Evolutionary conservation across 1,284 basidiomycete species (phyloP).

Genomic region (Irpex rosettiformis): DNA sequence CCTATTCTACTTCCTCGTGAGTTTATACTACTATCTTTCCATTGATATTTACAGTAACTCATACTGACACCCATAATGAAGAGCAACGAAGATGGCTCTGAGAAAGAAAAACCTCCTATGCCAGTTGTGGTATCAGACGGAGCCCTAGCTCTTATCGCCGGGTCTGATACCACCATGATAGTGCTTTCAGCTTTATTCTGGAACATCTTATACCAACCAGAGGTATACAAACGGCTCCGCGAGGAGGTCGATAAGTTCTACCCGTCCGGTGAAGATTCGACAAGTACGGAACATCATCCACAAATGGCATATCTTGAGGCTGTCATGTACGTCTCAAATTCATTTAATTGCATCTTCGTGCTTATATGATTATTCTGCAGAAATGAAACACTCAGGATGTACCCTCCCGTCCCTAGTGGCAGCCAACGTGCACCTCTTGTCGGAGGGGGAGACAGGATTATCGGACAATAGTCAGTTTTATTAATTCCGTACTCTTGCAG

Average conservation of each 20-base stretch:
- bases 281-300: conserved; percentile 12
- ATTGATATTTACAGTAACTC: conserved; percentile 6
- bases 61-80: conserved; percentile 23
- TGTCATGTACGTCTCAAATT: conserved; percentile 13
- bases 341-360: background rate
- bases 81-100: conserved; percentile 45
- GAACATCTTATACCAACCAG: conserved; percentile 42
- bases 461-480: conserved; percentile 26
- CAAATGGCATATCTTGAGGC: conserved; percentile 25
- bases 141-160: conserved; percentile 49
- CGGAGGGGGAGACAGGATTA: conserved; percentile 17
- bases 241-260: conserved; percentile 43
- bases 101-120: conserved; percentile 33
- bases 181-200: conserved; percentile 43
- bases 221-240: conserved; percentile 41
- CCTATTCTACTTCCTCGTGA: conserved; percentile 36
- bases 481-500: background rate
- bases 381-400: conserved; percentile 55
- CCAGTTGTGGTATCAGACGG: conserved; percentile 41
- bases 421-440: conserved; percentile 41
- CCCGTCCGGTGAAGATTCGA: conserved; percentile 17
- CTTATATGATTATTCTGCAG: conserved; percentile 29
- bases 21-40: conserved; percentile 27
- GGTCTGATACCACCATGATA: conserved; percentile 54
- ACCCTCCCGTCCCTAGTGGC: conserved; percentile 48